phyloP scores from a whole-genome alignment of 345 rosid species.

The Salix arbutifolia region DNA sequence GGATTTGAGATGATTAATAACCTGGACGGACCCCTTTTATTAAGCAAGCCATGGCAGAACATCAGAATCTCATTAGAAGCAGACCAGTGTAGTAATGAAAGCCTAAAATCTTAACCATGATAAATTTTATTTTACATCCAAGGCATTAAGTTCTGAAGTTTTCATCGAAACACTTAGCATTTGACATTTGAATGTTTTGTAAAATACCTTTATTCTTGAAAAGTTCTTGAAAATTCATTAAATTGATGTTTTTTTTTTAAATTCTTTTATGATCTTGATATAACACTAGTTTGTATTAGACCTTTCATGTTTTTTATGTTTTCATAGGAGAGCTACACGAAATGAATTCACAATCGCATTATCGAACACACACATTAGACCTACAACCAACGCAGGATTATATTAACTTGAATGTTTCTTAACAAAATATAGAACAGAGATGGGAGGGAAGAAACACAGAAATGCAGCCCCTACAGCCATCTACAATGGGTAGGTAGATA shows the following conservation, averaged over 20 bases:
- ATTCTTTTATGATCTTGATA: no score
- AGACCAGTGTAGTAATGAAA: background rate
- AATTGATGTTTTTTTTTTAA: no score
- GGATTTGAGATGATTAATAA: background rate
- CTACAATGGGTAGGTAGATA: background rate
- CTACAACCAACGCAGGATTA: background rate
- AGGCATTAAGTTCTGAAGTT: background rate
- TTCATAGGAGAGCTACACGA: no score
- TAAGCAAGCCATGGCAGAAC: background rate
- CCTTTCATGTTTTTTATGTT: no score
- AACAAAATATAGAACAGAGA: background rate
- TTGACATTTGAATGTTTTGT: no score
- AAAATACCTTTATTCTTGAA: no score
- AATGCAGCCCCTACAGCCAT: background rate
- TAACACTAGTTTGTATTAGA: no score
- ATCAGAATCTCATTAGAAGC: background rate
- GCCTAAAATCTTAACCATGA: background rate
- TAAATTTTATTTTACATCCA: background rate
- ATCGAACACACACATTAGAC: background rate
- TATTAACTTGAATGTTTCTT: background rate
- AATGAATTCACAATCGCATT: no score
- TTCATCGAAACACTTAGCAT: background rate
- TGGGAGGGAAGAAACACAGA: background rate
- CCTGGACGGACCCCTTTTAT: background rate
- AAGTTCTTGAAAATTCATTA: no score